Percentiles rank a stretch among this genome's conserved stretches.
Conservation (phyloP, 2,329 filamentous ascomycete genomes). For the Curvularia sp. region DNA sequence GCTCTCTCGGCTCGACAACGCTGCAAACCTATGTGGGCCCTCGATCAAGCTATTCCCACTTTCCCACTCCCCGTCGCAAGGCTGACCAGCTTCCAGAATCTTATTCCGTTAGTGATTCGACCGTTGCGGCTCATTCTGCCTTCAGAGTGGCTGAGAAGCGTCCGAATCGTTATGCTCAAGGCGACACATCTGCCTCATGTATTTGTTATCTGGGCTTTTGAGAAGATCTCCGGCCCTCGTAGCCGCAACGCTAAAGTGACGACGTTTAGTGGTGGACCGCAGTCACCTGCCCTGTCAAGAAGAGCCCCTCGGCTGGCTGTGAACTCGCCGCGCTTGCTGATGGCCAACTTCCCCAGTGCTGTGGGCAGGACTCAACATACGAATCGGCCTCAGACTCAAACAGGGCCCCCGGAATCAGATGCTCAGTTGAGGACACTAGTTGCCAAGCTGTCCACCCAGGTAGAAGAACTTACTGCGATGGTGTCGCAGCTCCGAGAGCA, state of each 20-base stretch:
- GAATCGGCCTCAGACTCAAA: constrained; percentile 33
- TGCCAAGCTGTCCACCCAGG: constrained; percentile 48
- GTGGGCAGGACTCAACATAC: constrained; percentile 25
- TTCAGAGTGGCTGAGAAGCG: constrained; percentile 67
- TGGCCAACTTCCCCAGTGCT: constrained; percentile 33
- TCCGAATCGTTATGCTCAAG: constrained; percentile 65
- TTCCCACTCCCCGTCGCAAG: constrained; percentile 23
- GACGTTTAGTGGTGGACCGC: constrained; percentile 46
- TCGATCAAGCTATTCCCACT: constrained; percentile 9
- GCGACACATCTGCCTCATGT: constrained; percentile 72
- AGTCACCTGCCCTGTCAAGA: constrained; percentile 35
- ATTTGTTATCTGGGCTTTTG: constrained; percentile 71
- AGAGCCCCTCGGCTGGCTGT: constrained; percentile 40
- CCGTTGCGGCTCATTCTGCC: constrained; percentile 74
- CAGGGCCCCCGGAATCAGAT: constrained; percentile 37
- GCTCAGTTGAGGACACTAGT: constrained; percentile 48
- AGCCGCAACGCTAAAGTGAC: constrained; percentile 26
- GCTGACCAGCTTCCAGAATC: constrained; percentile 62
- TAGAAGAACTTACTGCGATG: constrained; percentile 51
- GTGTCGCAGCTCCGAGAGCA: constrained; percentile 49
- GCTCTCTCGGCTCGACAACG: constrained; percentile 25
- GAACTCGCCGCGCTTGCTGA: constrained; percentile 42
- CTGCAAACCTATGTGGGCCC: constrained; percentile 15
- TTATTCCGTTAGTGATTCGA: constrained; percentile 75
- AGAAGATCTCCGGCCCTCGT: constrained; percentile 52